A percentile compares a stretch with the other conserved stretches of the same genome.
phyloP scores from a whole-genome alignment of 805 yeast genomes.

The Ogataea trehaloabstinens region DNA sequence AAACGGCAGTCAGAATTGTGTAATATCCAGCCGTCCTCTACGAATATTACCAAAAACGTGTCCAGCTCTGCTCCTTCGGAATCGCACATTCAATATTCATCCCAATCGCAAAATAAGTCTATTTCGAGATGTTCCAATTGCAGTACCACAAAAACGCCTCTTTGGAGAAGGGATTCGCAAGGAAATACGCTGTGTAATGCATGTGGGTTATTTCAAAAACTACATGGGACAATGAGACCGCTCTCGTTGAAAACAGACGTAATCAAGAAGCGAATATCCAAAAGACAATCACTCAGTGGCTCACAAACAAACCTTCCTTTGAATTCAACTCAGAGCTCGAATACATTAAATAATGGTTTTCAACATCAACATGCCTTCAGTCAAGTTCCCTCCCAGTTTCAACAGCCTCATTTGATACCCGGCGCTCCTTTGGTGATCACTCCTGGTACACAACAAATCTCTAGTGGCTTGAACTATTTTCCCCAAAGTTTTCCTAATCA shows the following conservation, averaged over 20 bases:
- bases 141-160: conserved; percentile 57
- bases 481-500: conserved; percentile 18
- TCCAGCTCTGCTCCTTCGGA: conserved; percentile 19
- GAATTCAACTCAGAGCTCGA: conserved; percentile 2
- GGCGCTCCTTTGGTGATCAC: not conserved
- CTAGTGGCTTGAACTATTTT: conserved; percentile 5
- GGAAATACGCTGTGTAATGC: conserved; percentile 66
- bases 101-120: conserved; percentile 12
- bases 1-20: not conserved
- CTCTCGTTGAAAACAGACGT: conserved; percentile 55
- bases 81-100: not conserved
- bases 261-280: conserved; percentile 55
- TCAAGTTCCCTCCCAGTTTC: conserved; percentile 4
- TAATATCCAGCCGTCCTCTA: not conserved
- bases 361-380: not conserved
- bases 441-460: conserved; percentile 6
- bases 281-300: conserved; percentile 30
- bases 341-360: not conserved
- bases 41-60: not conserved
- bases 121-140: conserved; percentile 53
- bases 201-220: conserved; percentile 57
- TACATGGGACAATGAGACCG: conserved; percentile 64
- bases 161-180: conserved; percentile 58
- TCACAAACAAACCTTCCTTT: conserved; percentile 5
- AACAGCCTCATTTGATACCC: conserved; percentile 10